Base-by-base conservation (phyloP, 768 basidiomycete genomes). In the Gloeopeniophorella convolvens region DNA sequence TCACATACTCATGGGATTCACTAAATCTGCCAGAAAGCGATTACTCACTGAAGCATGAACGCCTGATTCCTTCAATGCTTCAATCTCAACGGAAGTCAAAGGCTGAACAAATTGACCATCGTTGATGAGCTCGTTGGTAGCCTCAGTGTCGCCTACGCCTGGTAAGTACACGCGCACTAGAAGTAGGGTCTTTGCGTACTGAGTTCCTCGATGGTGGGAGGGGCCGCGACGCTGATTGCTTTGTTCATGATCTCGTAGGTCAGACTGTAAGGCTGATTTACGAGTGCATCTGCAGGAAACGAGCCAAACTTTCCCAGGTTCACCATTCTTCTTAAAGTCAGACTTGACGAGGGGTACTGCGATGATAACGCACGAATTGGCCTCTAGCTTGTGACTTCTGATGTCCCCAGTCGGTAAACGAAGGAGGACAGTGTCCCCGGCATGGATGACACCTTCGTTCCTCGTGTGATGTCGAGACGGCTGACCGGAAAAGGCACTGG, bases 121-220 rank as follows among this genome's bases (percentile, higher is more conserved):
- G 59, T 88, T 86, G 20, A 99, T 99, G 3, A 92, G 76, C 62
- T 99, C 93, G 60, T 99, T 99, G 3, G 93, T 99, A 1, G 94
- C 95, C 44, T 88, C 86, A 11, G 94, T 97, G 61, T 97, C 95
- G 81, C 94, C 95, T 95, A 59, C 15, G 15, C 5, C 53, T 12
- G 16, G 48, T 51, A 31, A 45, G 48, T 58, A 37, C 40, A 41
- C 3, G 36, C 8, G 10, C 4, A 11, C 8, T 30, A 2, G 13
- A 26, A 13, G 10, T 3, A 45, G 42, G 31, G 39, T 20, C 26
- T 8, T 26, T 24, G 64, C 82, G 59, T 66, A 90, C 92, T 90
- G 59, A 93, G 75, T 68, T 94, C 91, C 61, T 85, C 78, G 61
- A 89, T 66, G 9, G 77, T 78, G 44, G 71, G 75, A 36, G 84